Base-by-base conservation (phyloP, 768 basidiomycete species). In the Omphalotus guepiniiformis region DNA sequence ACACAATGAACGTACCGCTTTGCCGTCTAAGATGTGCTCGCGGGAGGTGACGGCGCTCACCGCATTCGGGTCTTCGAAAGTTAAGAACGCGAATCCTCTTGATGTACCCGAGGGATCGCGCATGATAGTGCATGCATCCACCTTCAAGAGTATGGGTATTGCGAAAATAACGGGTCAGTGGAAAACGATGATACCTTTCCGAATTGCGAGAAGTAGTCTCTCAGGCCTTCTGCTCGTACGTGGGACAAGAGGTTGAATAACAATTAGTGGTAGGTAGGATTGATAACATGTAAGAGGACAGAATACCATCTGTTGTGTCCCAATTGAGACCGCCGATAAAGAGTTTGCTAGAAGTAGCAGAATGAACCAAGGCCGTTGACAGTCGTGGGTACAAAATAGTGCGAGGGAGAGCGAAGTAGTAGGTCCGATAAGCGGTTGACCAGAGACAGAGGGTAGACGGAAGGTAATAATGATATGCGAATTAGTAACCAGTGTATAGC, bases 241-340 rank as follows among this genome's bases (percentile, higher is more conserved):
- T 47, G 34, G 46, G 30, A 48, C 46, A 41, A 42, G 48, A 53
- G 50, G 42, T 58, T 58, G 55, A 59, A 55, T 47, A 49, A 51
- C 48, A 63, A 70, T 71, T 67, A 71, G 69, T 61, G 59, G 58
- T 67, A 55, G 25, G 30, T 48, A 47, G 43, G 58, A 63, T 29
- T 35, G 35, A 57, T 47, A 53, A 52, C 62, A 54, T 54, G 53
- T 54, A 55, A 61, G n/a, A 63, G 57, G 62, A 60, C 55, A 58
- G 57, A 66, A 73, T 75, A 91, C 89, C 89, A 74, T 91, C 89
- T 70, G 84, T 87, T 61, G 89, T 92, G 62, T 90, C 88, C 89
- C 89, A 92, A 71, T 85, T 91, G 55, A 92, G 75, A 59, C 89
- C 89, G 57, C 89, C 89, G 65, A 92, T 83, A 73, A 92, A 92